These are phyloP conservation scores for Pseudozyma thailandica DNA, from an alignment of 1,284 basidiomycete species.

Conservation along the genomic window DNA sequence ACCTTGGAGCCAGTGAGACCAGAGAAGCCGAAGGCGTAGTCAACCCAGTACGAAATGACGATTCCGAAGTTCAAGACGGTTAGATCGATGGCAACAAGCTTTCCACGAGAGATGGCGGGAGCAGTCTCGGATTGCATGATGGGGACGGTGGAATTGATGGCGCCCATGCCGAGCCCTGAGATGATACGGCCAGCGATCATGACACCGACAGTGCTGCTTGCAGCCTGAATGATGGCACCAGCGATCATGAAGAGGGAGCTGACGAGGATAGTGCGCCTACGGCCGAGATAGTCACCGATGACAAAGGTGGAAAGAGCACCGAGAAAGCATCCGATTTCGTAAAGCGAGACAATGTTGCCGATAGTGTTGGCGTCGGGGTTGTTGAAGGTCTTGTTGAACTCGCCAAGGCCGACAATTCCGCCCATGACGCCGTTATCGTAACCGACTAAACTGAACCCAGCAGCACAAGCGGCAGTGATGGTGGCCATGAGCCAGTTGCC, in stretches of 20 bases:
- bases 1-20: slow-evolving; percentile 72
- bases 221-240: slow-evolving; percentile 75
- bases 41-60: slow-evolving; percentile 71
- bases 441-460: slow-evolving; percentile 35
- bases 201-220: slow-evolving; percentile 73
- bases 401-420: slow-evolving; percentile 15
- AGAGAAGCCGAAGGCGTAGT: slow-evolving; percentile 70
- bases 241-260: slow-evolving; percentile 73
- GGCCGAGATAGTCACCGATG: slow-evolving; percentile 39
- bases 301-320: slow-evolving; percentile 44
- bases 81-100: slow-evolving; percentile 77
- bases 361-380: slow-evolving; percentile 43
- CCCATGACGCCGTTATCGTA: slow-evolving; percentile 50
- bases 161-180: slow-evolving; percentile 76
- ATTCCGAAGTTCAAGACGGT: slow-evolving; percentile 77
- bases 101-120: slow-evolving; percentile 74
- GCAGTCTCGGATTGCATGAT: slow-evolving; percentile 77
- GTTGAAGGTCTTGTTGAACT: slow-evolving; percentile 48
- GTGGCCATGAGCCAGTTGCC: slow-evolving; percentile 36
- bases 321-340: slow-evolving; percentile 49
- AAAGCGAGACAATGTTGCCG: slow-evolving; percentile 52
- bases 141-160: slow-evolving; percentile 75
- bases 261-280: slow-evolving; percentile 48
- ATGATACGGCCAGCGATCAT: slow-evolving; percentile 76
- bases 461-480: slow-evolving; percentile 42